Conservation (phyloP, 768 basidiomycete species). For the Mycena vulgaris region DNA sequence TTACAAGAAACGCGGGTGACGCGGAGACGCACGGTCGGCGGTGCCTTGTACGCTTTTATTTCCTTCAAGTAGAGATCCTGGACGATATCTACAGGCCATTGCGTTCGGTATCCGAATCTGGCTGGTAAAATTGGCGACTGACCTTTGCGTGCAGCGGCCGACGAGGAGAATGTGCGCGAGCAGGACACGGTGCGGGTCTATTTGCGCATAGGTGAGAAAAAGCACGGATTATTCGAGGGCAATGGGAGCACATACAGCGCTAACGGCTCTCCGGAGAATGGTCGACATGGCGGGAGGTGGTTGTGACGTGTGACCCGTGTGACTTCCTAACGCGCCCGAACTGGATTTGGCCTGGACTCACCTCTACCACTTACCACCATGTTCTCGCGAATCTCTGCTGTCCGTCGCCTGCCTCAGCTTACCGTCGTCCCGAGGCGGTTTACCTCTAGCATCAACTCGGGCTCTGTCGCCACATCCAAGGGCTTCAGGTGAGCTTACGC, state of each 20-base stretch:
- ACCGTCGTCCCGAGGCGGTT: conserved; percentile 20
- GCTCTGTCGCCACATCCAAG: conserved; percentile 30
- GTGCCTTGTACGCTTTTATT: conserved; percentile 39
- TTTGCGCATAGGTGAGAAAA: not conserved
- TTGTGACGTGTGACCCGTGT: conserved; percentile 6
- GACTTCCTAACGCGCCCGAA: not conserved
- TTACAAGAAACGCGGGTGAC: not conserved
- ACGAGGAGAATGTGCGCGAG: conserved; percentile 36
- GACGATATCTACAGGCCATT: conserved; percentile 29
- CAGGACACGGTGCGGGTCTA: conserved; percentile 31
- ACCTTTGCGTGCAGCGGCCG: conserved; percentile 38
- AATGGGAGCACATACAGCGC: conserved; percentile 29
- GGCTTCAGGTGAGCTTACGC: conserved; percentile 29
- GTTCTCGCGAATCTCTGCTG: conserved; percentile 27
- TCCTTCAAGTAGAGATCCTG: conserved; percentile 41
- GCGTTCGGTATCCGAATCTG: not conserved
- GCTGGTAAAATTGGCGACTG: not conserved
- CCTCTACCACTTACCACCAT: conserved; percentile 22
- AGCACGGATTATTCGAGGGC: not conserved
- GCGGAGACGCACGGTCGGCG: conserved; percentile 12
- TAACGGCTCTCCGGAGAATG: conserved; percentile 38
- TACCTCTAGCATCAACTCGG: conserved; percentile 31
- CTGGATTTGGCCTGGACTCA: not conserved
- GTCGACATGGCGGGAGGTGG: conserved; percentile 31
- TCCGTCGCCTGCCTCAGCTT: conserved; percentile 31